Evolutionary conservation across 495 filamentous ascomycete species (phyloP).

Genomic region (Penicillium lividum): DNA sequence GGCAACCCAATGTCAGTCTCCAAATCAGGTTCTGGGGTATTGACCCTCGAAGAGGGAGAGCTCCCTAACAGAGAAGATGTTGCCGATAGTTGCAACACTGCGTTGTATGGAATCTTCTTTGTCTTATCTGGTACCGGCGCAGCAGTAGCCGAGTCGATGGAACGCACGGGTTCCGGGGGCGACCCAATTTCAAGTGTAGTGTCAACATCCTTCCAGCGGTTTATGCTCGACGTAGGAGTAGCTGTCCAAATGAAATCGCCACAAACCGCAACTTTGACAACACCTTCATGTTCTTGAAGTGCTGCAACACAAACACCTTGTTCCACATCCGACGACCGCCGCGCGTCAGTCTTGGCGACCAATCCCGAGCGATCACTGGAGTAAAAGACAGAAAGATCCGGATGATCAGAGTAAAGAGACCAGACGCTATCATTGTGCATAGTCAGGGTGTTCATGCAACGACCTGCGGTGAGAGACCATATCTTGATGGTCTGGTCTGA

Average conservation of each 20-base stretch:
- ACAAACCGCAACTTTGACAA: constrained; percentile 78
- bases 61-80: constrained; percentile 69
- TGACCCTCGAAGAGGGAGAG: constrained; percentile 49
- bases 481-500: constrained; percentile 97
- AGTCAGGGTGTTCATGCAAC: constrained; percentile 95
- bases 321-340: constrained; percentile 75
- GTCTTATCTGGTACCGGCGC: constrained; percentile 29
- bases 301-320: constrained; percentile 87
- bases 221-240: constrained; percentile 90
- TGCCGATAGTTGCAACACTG: constrained; percentile 77
- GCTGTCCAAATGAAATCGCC: constrained; percentile 91
- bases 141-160: constrained; percentile 23
- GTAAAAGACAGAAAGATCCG: constrained; percentile 84
- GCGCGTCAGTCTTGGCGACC: constrained; percentile 90
- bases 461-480: constrained; percentile 90
- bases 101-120: constrained; percentile 72
- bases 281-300: constrained; percentile 86
- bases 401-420: constrained; percentile 89
- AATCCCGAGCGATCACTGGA: constrained; percentile 89
- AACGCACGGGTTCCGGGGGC: constrained; percentile 56
- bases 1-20: constrained; percentile 58
- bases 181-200: constrained; percentile 62
- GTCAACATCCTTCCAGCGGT: constrained; percentile 88
- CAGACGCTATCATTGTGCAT: constrained; percentile 99
- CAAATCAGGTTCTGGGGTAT: constrained; percentile 57